A percentile compares a stretch with the other conserved stretches of the same genome.
These are phyloP conservation scores for Cladophialophora chaetospira DNA, from an alignment of 2,329 filamentous ascomycete species.

Conservation along the genomic window DNA sequence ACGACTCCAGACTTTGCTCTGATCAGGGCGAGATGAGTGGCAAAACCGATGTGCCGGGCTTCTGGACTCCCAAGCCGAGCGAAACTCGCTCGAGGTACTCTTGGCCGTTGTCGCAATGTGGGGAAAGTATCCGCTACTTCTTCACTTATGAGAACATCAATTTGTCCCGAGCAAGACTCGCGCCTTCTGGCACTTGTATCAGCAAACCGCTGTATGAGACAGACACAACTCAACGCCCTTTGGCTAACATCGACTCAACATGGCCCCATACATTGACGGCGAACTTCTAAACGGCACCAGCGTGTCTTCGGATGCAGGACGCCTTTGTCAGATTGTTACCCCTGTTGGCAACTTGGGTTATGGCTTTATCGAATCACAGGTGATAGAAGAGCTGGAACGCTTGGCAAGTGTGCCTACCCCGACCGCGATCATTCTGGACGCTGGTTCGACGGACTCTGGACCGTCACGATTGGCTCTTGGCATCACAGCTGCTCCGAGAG, in stretches of 20 bases:
- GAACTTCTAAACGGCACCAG: not conserved
- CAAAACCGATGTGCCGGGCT: not conserved
- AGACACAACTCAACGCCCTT: not conserved
- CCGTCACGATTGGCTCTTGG: constrained; percentile 36
- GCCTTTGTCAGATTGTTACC: constrained; percentile 17
- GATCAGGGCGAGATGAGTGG: not conserved
- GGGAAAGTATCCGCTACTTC: not conserved
- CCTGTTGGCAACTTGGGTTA: constrained; percentile 15
- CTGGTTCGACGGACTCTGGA: constrained; percentile 38
- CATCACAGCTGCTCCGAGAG: constrained; percentile 44
- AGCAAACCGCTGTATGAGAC: too few relatives aligned
- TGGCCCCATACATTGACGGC: not conserved
- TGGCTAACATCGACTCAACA: not conserved
- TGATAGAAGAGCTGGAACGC: constrained; percentile 12
- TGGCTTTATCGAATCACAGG: constrained; percentile 10
- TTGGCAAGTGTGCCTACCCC: not conserved
- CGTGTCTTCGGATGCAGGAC: not conserved
- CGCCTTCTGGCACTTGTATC: too few relatives aligned
- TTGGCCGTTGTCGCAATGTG: not conserved
- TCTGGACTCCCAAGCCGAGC: not conserved
- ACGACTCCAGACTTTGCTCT: not conserved
- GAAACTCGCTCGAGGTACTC: not conserved
- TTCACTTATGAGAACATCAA: too few relatives aligned
- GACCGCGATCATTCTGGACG: constrained; percentile 36
- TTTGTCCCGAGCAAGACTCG: too few relatives aligned